A percentile compares a stretch with the other conserved stretches of the same genome.
These are phyloP conservation scores for Saxophila tyrrhenica DNA, from an alignment of 495 filamentous ascomycete genomes.

Conservation along the genomic window DNA sequence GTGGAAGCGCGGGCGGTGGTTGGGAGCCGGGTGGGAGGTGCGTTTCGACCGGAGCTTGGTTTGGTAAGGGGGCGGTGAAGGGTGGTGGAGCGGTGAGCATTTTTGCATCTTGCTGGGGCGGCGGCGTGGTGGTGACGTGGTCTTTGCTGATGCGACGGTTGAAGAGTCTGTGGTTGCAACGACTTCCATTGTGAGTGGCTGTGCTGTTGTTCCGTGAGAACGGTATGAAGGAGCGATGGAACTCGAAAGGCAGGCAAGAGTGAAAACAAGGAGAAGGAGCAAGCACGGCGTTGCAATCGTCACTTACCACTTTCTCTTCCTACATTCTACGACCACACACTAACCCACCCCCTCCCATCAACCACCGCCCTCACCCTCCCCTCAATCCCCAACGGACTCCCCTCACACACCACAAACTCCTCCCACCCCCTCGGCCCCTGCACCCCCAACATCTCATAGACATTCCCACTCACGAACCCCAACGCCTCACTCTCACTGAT, in stretches of 20 bases:
- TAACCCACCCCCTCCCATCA: slow-evolving; percentile 9
- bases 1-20: neutral
- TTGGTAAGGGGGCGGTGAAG: neutral
- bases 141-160: too few relatives aligned
- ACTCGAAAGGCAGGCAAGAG: neutral
- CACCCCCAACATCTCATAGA: slow-evolving; percentile 39
- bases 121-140: neutral
- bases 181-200: neutral
- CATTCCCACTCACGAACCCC: slow-evolving; percentile 36
- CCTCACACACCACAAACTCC: slow-evolving; percentile 23
- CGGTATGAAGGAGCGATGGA: neutral
- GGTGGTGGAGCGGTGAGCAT: neutral
- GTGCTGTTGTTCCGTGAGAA: neutral
- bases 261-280: neutral
- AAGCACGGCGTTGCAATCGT: neutral
- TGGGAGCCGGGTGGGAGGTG: neutral
- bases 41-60: neutral
- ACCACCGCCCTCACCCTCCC: slow-evolving; percentile 15
- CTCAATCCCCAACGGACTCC: slow-evolving; percentile 24
- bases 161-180: too few relatives aligned
- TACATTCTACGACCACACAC: neutral
- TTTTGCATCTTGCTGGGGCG: neutral
- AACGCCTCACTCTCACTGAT: slow-evolving; percentile 32
- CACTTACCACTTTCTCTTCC: neutral
- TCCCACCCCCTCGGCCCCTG: slow-evolving; percentile 8